A percentile compares a stretch with the other conserved stretches of the same genome.
phyloP scores from a whole-genome alignment of 1,284 basidiomycete species.

The Macrocystidia cucumis region DNA sequence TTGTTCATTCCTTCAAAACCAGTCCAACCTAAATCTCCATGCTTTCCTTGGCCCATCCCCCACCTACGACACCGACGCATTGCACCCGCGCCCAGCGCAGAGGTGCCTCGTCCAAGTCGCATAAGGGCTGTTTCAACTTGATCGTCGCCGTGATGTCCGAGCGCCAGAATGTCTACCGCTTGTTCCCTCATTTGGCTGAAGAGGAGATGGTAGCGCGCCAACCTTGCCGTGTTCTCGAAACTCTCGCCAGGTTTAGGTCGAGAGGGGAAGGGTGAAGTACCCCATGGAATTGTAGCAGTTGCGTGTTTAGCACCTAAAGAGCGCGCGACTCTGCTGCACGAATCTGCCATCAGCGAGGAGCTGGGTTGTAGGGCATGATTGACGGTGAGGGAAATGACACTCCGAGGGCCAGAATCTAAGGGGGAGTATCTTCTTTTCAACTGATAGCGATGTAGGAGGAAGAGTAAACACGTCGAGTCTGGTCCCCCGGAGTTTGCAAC shows the following conservation, averaged over 20 bases:
- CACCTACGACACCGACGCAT: constrained; percentile 60
- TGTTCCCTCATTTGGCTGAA: constrained; percentile 38
- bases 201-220: constrained; percentile 49
- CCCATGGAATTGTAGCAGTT: constrained; percentile 49
- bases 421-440: constrained; percentile 11
- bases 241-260: constrained; percentile 23
- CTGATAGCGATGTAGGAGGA: constrained; percentile 43
- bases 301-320: constrained; percentile 39
- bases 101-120: constrained; percentile 51
- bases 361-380: constrained; percentile 58
- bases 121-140: constrained; percentile 74
- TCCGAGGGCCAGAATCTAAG: constrained; percentile 13
- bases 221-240: constrained; percentile 50
- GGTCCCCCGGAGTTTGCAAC: constrained; percentile 75
- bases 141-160: constrained; percentile 73
- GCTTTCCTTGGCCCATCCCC: constrained; percentile 57
- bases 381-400: constrained; percentile 54
- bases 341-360: constrained; percentile 45
- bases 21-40: constrained; percentile 27
- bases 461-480: constrained; percentile 71
- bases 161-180: constrained; percentile 38
- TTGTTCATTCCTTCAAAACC: constrained; percentile 51
- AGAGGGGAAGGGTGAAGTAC: constrained; percentile 36
- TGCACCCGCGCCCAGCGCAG: constrained; percentile 47
- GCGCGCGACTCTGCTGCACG: constrained; percentile 34